Evolutionary conservation across 2,329 filamentous ascomycete species (phyloP), one percentile per base, ranked within the genome.

Genomic region (Stachybotrys elegans): DNA sequence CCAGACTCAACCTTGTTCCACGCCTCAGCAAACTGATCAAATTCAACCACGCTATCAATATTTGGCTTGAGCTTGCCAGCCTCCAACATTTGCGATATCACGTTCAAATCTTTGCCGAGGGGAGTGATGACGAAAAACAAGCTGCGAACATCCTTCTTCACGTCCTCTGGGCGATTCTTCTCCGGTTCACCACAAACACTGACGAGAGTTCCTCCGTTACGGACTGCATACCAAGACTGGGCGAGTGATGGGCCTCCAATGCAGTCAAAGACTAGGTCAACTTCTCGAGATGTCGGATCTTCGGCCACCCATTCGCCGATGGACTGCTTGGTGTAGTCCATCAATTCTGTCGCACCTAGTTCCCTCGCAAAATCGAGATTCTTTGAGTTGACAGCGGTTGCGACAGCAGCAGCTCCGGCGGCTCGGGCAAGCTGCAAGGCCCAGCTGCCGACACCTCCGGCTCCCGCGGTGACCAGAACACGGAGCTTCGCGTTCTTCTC

Each of bases 391-490:
- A 29, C 25, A 29, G 25, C 25, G 25, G 25, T 29, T 29, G 25
- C 25, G 25, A 29, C 25, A 29, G 25, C 8, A 29, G 14, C 25
- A 14, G 14, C 25, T 22, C 45, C 42, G 58, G 56, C 58, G 2
- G 46, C 43, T 16, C 53, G 48, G 1, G 65, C 65, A 19, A 69
- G 53, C 54, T 67, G 65, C 16, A 69, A 59, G 2, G 63, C 58
- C 60, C 63, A 70, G 23, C 58, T 57, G 13, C 69, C 68, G 6
- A 71, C 67, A 6, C 62, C 62, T 8, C 67, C 67, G 0, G 58
- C 57, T 0, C 65, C 68, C 3, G 60, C 68, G 3, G 67, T 66
- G 43, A 71, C 49, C 12, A 72, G 54, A n/a, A 71, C 58, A 2
- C 61, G 47, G 20, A 58, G 48, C 22, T 49, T 50, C 4, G 43